Conservation (phyloP, 2,329 filamentous ascomycete genomes). For the Scytalidium sp. region DNA sequence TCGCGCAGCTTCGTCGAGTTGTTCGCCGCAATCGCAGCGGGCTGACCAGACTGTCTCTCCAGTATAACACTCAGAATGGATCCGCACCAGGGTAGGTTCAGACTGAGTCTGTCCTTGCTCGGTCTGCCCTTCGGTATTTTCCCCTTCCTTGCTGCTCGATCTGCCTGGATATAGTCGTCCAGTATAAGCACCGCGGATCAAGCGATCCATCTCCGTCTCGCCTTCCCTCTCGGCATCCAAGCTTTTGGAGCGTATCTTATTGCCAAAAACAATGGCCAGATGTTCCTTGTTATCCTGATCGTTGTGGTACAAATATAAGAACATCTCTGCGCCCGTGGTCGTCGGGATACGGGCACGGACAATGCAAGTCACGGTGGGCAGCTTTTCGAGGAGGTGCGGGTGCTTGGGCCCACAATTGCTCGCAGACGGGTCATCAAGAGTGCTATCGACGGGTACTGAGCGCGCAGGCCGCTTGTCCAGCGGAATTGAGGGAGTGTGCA, state of each 20-base stretch:
- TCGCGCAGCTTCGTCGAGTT: conserved; percentile 91
- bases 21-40: conserved; percentile 95
- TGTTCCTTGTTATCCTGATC: conserved; percentile 94
- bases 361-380: conserved; percentile 88
- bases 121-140: conserved; percentile 1
- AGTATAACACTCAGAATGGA: conserved; percentile 98
- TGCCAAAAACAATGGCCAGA: conserved; percentile 93
- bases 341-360: conserved; percentile 95
- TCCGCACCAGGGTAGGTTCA: conserved; percentile 75
- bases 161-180: conserved; percentile 84
- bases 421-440: conserved; percentile 13
- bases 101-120: neutral
- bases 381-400: conserved; percentile 68
- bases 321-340: conserved; percentile 91
- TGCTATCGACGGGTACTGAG: conserved; percentile 54
- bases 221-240: conserved; percentile 70
- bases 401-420: conserved; percentile 61
- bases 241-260: conserved; percentile 70
- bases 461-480: conserved; percentile 25
- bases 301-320: conserved; percentile 91
- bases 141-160: conserved; percentile 44
- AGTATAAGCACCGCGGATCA: conserved; percentile 91
- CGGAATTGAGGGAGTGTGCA: conserved; percentile 45
- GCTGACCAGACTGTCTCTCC: conserved; percentile 98
- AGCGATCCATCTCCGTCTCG: conserved; percentile 84